Evolutionary conservation across 208 protist genomes (phyloP).

Genomic region (Crithidia acanthocephali): DNA sequence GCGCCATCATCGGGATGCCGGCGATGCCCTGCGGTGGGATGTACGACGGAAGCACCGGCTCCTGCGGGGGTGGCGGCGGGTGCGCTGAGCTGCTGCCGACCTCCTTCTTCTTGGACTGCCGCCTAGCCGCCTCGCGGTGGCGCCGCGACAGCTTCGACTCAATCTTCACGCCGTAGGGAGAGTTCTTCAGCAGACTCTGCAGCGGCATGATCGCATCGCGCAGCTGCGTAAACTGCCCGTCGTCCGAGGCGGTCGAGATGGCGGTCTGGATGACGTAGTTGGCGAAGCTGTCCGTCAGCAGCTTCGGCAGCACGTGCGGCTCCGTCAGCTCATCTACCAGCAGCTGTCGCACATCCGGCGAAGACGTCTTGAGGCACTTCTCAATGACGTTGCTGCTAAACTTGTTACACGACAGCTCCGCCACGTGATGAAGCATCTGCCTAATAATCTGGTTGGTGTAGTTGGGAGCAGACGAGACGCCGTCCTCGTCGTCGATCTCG

Average conservation of each 20-base stretch:
- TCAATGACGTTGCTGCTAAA: constrained; percentile 99
- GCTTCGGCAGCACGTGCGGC: constrained; percentile 80
- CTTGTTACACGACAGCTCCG: constrained; percentile 97
- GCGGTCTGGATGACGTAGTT: constrained; percentile 99
- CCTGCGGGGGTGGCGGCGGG: constrained; percentile 29
- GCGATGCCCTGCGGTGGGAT: constrained; percentile 40
- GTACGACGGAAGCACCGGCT: constrained; percentile 30
- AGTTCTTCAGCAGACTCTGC: constrained; percentile 94
- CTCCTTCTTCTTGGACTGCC: constrained; percentile 54
- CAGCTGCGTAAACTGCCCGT: constrained; percentile 92
- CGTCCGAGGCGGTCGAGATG: constrained; percentile 89
- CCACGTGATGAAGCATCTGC: constrained; percentile 92
- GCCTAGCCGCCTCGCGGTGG: constrained; percentile 60
- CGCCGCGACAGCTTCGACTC: constrained; percentile 91
- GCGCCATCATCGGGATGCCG: constrained; percentile 50
- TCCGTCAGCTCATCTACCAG: constrained; percentile 97
- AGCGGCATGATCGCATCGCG: constrained; percentile 95
- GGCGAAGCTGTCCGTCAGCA: constrained; percentile 97
- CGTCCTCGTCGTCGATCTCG: constrained; percentile 18
- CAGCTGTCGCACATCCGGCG: constrained; percentile 78
- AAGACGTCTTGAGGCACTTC: constrained; percentile 95
- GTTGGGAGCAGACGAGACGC: constrained; percentile 25
- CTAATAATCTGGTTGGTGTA: constrained; percentile 92
- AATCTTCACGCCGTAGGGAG: constrained; percentile 97
- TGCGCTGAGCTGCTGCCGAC: constrained; percentile 10